Evolutionary conservation across 805 yeast species (phyloP).

Genomic region (Pichia kluyveri): DNA sequence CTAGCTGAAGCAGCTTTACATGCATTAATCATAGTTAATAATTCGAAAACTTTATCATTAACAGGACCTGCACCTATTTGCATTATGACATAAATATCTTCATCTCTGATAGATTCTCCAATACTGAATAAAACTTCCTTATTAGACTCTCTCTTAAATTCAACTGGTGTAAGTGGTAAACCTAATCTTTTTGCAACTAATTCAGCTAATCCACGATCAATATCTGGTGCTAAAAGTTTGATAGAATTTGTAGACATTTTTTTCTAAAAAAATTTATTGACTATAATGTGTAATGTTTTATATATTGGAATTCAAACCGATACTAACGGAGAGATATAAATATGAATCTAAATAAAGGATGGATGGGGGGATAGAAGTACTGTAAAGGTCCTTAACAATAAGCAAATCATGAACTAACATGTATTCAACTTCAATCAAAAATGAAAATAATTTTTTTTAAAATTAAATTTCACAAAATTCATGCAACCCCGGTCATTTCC

Average conservation of each 20-base stretch:
- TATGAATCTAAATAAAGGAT: too few species aligned
- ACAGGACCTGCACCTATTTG: slow-evolving; percentile 75
- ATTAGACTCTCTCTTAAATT: slow-evolving; percentile 56
- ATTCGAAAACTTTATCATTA: slow-evolving; percentile 66
- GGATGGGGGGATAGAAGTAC: too few species aligned
- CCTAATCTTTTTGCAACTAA: slow-evolving; percentile 55
- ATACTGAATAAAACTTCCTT: slow-evolving; percentile 71
- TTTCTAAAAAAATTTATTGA: background rate
- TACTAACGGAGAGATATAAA: too few species aligned
- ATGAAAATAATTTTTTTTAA: too few species aligned
- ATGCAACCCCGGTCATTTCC: too few species aligned
- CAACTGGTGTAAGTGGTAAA: slow-evolving; percentile 49
- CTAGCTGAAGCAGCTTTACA: slow-evolving; percentile 79
- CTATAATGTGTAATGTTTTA: too few species aligned
- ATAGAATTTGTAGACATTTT: slow-evolving; percentile 71
- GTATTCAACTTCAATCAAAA: too few species aligned
- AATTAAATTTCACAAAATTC: too few species aligned
- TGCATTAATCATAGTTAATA: slow-evolving; percentile 71
- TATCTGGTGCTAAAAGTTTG: slow-evolving; percentile 58
- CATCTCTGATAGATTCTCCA: slow-evolving; percentile 79
- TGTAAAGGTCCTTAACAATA: too few species aligned
- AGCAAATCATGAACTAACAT: too few species aligned
- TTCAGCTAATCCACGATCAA: slow-evolving; percentile 60
- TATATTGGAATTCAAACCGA: too few species aligned
- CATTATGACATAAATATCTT: slow-evolving; percentile 70